Conservation (phyloP, 1,139 yeast genomes). For the Suhomyces kunorum region DNA sequence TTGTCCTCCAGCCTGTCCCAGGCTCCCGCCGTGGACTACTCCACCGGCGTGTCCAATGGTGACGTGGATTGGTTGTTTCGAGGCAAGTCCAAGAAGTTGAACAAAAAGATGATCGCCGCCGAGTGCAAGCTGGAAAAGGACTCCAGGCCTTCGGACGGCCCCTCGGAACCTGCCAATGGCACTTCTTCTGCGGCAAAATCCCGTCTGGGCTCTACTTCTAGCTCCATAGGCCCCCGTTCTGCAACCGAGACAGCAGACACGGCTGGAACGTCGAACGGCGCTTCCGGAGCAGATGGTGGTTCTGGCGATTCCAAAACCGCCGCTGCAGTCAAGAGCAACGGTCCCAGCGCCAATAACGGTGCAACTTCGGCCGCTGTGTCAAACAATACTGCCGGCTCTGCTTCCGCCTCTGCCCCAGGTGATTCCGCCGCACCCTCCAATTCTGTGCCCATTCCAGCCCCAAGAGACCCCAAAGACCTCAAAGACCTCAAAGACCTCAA, state of each 20-base stretch:
- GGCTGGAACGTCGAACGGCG: not conserved
- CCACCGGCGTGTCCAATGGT: conserved; percentile 63
- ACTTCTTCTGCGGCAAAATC: not conserved
- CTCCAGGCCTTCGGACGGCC: not conserved
- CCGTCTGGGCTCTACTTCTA: not conserved
- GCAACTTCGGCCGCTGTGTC: too few species aligned
- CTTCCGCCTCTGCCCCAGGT: not conserved
- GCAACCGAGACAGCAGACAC: not conserved
- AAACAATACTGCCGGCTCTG: not conserved
- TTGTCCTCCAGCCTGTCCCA: conserved; percentile 6
- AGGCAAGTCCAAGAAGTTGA: conserved; percentile 60
- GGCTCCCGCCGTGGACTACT: conserved; percentile 20
- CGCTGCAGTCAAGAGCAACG: too few species aligned
- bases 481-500: too few species aligned
- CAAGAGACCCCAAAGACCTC: not conserved
- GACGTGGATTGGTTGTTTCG: conserved; percentile 78
- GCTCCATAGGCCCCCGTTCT: not conserved
- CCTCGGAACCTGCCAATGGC: not conserved
- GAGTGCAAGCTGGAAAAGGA: not conserved
- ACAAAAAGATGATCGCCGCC: conserved; percentile 38
- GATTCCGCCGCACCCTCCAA: not conserved
- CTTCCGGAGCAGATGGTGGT: not conserved
- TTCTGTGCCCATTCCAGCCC: conserved; percentile 10
- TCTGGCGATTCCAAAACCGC: not conserved
- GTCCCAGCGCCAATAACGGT: not conserved